A percentile compares a stretch with the other conserved stretches of the same genome.
phyloP scores from a whole-genome alignment of 768 basidiomycete genomes.

The Candolleomyces aberdarensis region DNA sequence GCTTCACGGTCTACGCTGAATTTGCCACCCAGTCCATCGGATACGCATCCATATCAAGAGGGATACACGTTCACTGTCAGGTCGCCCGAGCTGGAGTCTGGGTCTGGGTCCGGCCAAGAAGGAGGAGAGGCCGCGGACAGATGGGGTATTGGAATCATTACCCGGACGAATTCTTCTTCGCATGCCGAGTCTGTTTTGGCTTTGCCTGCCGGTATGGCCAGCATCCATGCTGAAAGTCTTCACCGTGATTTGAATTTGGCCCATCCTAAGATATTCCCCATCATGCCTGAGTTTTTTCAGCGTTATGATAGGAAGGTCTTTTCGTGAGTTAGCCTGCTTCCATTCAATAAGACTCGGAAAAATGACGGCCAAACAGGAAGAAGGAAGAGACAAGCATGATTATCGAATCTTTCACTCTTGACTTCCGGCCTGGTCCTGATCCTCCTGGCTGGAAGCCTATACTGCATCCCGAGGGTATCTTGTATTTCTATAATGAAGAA shows the following conservation, averaged over 20 bases:
- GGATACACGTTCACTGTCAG: no score
- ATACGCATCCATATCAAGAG: no score
- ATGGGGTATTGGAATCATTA: no score
- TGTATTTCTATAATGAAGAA: conserved; percentile 50
- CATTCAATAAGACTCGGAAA: not conserved
- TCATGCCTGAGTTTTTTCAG: not conserved
- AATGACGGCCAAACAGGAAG: not conserved
- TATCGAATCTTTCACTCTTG: conserved; percentile 6
- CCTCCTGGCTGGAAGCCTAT: not conserved
- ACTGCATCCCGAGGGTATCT: conserved; percentile 59
- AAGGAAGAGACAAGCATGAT: not conserved
- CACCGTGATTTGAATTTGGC: not conserved
- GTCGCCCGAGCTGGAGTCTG: no score
- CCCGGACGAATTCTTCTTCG: no score
- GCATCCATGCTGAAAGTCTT: no score
- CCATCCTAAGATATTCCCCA: conserved; percentile 5
- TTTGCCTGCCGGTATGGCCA: no score
- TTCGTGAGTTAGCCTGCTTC: not conserved
- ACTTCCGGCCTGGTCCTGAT: not conserved
- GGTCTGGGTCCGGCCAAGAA: no score
- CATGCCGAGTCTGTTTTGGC: no score
- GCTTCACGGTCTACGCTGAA: no score
- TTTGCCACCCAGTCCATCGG: no score
- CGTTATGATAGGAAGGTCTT: not conserved
- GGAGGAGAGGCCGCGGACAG: no score